Evolutionary conservation across 768 basidiomycete genomes (phyloP).

Genomic region (Termitomyces titanicus): DNA sequence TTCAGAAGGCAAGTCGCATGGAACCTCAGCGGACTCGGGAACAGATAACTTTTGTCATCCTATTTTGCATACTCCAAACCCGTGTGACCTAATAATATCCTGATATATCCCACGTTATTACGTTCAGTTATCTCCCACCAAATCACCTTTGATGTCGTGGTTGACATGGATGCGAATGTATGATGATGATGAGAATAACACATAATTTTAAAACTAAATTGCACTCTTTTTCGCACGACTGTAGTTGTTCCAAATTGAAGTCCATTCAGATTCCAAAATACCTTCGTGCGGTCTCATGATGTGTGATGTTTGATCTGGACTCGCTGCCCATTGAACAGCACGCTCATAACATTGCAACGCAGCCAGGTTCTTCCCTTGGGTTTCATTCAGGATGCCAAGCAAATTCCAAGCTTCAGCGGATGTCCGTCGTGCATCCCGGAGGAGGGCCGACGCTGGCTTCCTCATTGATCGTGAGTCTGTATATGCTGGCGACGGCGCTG

Average conservation of each 20-base stretch:
- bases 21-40: slow-evolving; percentile 20
- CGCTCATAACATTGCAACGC: slow-evolving; percentile 66
- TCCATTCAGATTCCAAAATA: slow-evolving; percentile 59
- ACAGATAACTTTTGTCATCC: slow-evolving; percentile 7
- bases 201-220: not conserved
- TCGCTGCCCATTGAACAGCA: slow-evolving; percentile 67
- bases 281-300: slow-evolving; percentile 45
- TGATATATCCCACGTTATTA: not conserved
- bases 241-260: slow-evolving; percentile 57
- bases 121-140: not conserved
- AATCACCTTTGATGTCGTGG: not conserved
- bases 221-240: slow-evolving; percentile 37
- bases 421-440: slow-evolving; percentile 67
- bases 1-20: slow-evolving; percentile 14
- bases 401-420: slow-evolving; percentile 77
- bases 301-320: slow-evolving; percentile 29
- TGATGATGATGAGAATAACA: not conserved
- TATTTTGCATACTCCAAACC: not conserved
- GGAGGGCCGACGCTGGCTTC: slow-evolving; percentile 50
- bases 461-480: slow-evolving; percentile 45
- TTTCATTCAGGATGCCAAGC: slow-evolving; percentile 62
- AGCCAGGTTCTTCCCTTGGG: slow-evolving; percentile 28
- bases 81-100: not conserved
- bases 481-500: slow-evolving; percentile 41
- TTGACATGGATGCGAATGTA: not conserved